Evolutionary conservation across 805 yeast species (phyloP).

Genomic region (Starmerella cellae): DNA sequence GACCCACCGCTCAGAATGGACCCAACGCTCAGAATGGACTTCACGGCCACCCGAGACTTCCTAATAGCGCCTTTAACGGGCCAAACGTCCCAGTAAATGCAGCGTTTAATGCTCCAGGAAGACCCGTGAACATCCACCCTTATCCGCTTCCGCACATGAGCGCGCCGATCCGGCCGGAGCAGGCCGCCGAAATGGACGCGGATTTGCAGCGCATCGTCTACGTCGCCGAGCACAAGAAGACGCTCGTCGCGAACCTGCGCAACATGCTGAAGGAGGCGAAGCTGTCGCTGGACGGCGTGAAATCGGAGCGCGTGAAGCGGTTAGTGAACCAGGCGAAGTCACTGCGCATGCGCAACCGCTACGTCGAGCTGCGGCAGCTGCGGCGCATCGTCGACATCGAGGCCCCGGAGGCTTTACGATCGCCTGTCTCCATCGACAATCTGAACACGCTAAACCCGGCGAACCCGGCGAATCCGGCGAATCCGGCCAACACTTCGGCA

Average conservation of each 20-base stretch:
- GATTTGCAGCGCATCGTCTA: neutral
- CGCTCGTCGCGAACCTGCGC: conserved; percentile 24
- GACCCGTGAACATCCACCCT: too few relatives aligned
- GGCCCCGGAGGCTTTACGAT: neutral
- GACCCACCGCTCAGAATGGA: too few relatives aligned
- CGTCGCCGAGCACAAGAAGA: neutral
- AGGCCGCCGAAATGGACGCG: neutral
- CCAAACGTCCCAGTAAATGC: too few relatives aligned
- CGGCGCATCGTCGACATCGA: conserved; percentile 1
- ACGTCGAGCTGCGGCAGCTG: neutral
- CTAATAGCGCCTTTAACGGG: too few relatives aligned
- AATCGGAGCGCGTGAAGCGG: conserved; percentile 46
- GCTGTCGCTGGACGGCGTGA: conserved; percentile 43
- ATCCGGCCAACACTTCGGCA: neutral
- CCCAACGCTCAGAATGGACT: too few relatives aligned
- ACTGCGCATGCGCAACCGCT: neutral
- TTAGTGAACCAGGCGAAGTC: conserved; percentile 27
- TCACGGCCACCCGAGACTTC: too few relatives aligned
- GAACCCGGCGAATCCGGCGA: neutral
- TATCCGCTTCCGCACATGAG: too few relatives aligned
- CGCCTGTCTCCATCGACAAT: neutral
- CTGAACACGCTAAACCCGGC: neutral
- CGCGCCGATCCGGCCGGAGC: too few relatives aligned
- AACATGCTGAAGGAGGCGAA: conserved; percentile 28
- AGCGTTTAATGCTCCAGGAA: too few relatives aligned